Evolutionary conservation across 495 filamentous ascomycete species (phyloP).

Genomic region (Lepidopterella palustris): DNA sequence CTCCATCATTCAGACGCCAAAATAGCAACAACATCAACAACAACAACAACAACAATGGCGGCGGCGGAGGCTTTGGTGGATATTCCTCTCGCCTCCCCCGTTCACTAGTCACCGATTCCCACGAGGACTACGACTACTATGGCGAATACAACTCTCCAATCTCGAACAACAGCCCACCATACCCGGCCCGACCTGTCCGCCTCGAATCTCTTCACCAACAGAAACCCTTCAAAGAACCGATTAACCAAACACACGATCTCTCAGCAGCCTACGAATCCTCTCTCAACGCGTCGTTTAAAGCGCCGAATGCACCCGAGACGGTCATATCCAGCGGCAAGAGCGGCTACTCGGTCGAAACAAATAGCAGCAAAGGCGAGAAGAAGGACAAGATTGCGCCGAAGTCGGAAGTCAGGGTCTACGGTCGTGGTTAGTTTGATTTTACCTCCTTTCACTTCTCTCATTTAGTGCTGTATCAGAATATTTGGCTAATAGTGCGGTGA

Average conservation of each 20-base stretch:
- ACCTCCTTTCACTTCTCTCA: background rate
- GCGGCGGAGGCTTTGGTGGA: slow-evolving; percentile 2
- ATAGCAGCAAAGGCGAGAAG: slow-evolving; percentile 22
- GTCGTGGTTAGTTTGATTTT: slow-evolving; percentile 33
- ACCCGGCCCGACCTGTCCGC: slow-evolving; percentile 15
- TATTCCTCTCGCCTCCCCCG: slow-evolving; percentile 7
- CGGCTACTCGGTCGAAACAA: slow-evolving; percentile 23
- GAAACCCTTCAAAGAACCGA: background rate
- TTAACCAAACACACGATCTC: slow-evolving; percentile 21
- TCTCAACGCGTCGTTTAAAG: slow-evolving; percentile 19
- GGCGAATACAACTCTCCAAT: slow-evolving; percentile 20
- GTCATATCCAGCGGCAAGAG: slow-evolving; percentile 25
- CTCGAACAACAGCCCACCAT: slow-evolving; percentile 16
- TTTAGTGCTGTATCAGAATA: too few relatives aligned
- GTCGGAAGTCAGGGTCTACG: slow-evolving; percentile 34
- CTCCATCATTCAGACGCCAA: slow-evolving; percentile 12
- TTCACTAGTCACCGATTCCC: background rate
- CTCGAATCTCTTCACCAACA: slow-evolving; percentile 14
- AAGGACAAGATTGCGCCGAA: slow-evolving; percentile 33
- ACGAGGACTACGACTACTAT: slow-evolving; percentile 19
- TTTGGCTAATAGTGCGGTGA: slow-evolving; percentile 8
- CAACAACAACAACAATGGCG: background rate
- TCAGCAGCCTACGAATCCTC: slow-evolving; percentile 19
- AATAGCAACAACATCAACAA: slow-evolving; percentile 8
- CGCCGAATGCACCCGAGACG: slow-evolving; percentile 10